Evolutionary conservation across 768 basidiomycete genomes (phyloP), one percentile per base, ranked within the genome.

Genomic region (Pulveroboletus sp.): DNA sequence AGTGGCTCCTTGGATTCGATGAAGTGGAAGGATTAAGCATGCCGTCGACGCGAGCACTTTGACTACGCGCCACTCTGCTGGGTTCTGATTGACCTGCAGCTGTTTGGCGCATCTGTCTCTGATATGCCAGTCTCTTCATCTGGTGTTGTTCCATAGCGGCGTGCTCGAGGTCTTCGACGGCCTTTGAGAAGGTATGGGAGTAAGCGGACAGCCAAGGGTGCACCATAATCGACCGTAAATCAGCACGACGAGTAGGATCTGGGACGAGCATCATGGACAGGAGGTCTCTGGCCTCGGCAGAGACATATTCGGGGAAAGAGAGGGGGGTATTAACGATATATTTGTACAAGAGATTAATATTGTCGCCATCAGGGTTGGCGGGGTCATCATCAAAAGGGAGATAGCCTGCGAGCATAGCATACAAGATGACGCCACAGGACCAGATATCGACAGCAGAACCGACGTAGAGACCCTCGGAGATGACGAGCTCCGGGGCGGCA

Each of bases 311-410:
- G n/a, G 94, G 95, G 76, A 98, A 97, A 20, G 91, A 89, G 52
- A 98, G 83, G 10, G 89, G 89, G 1, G 96, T 99, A 74, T 86
- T 93, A 71, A 98, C 87, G 70, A 99, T 99, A 72, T 99, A 98
- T 67, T 89, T 92, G 82, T 99, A 98, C 40, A 99, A 73, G 6
- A 98, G 80, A 64, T 98, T 98, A 75, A 98, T 99, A 73, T 99
- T 98, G 73, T 99, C 95, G 50, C 96, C 96, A 48, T 98, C 96
- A 5, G 96, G 96, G 67, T 98, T 99, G 24, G 85, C 87, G 1
- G 96, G 96, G 69, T 99, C 96, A 68, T 98, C 96, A 70, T 98
- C 96, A 69, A 97, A 99, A 20, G 96, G 96, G n/a, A 96, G 85
- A 64, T 95, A 95, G 10, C 93, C 93, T 2, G 93, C 93, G 16